Percentiles rank a stretch among this genome's conserved stretches.
These are phyloP conservation scores for Calonectria multiphialidica DNA, from an alignment of 2,329 filamentous ascomycete species.

Conservation along the genomic window DNA sequence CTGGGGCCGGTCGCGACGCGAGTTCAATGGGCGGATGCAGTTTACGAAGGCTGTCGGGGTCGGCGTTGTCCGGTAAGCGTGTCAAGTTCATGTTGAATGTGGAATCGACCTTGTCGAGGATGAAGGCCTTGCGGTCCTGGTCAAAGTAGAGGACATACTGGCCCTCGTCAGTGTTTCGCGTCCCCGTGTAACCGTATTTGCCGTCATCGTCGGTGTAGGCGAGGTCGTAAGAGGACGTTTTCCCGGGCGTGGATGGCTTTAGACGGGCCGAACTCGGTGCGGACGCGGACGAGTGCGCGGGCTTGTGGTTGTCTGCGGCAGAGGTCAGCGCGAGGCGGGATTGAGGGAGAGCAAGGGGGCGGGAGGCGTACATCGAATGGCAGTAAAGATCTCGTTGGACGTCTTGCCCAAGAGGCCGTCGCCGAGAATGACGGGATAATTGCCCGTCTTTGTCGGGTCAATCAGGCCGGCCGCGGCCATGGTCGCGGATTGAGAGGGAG, in stretches of 20 bases:
- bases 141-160: conserved; percentile 83
- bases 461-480: conserved; percentile 56
- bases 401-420: conserved; percentile 70
- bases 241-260: conserved; percentile 62
- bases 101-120: conserved; percentile 85
- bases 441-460: conserved; percentile 70
- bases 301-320: conserved; percentile 71
- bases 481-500: neutral
- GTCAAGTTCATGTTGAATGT: conserved; percentile 90
- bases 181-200: conserved; percentile 72
- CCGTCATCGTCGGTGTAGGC: conserved; percentile 66
- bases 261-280: conserved; percentile 63
- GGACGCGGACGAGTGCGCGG: conserved; percentile 61
- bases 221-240: conserved; percentile 67
- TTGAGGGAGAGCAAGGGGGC: too few species aligned
- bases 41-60: conserved; percentile 72
- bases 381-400: conserved; percentile 70
- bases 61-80: conserved; percentile 73
- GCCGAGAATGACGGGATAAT: conserved; percentile 74
- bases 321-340: conserved; percentile 9
- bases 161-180: conserved; percentile 65
- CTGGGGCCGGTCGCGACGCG: conserved; percentile 13
- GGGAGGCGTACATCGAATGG: conserved; percentile 67
- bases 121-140: conserved; percentile 78
- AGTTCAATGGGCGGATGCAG: conserved; percentile 75